phyloP scores from a whole-genome alignment of 2,329 filamentous ascomycete genomes.

The Fusarium sp. region DNA sequence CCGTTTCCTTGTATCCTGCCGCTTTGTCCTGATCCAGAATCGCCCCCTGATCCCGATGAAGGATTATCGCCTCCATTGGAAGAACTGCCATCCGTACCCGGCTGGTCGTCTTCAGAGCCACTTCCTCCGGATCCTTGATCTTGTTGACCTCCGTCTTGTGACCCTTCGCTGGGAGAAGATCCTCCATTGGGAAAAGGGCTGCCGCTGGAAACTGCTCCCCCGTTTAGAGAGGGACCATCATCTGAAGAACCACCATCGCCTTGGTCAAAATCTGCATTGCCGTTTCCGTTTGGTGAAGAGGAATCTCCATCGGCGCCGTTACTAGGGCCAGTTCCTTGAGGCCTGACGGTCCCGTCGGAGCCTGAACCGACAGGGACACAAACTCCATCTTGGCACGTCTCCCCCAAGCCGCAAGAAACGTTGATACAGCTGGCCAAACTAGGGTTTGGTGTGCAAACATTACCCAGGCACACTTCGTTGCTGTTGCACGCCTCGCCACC shows the following conservation, averaged over 20 bases:
- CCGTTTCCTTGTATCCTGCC: constrained; percentile 1
- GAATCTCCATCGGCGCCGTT: neutral
- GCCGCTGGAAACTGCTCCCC: neutral
- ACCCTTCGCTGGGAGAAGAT: neutral
- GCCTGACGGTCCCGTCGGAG: neutral
- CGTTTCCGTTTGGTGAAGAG: neutral
- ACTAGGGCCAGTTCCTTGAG: neutral
- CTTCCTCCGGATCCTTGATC: neutral
- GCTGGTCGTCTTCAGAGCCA: neutral
- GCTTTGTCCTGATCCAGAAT: neutral
- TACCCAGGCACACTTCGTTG: constrained; percentile 24
- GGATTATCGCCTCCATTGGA: neutral
- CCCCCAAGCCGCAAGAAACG: constrained; percentile 8
- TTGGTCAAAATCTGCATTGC: neutral
- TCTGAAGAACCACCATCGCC: neutral
- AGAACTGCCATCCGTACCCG: neutral
- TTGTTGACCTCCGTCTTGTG: constrained; percentile 9
- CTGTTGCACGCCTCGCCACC: constrained; percentile 5
- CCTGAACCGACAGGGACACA: neutral
- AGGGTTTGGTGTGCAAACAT: constrained; percentile 16
- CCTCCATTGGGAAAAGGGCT: neutral
- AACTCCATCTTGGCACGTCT: constrained; percentile 21
- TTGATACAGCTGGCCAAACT: constrained; percentile 6
- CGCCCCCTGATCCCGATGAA: neutral
- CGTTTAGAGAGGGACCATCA: neutral